Conservation (phyloP, 108 stramenopile genomes). For the Discostella pseudostelligera region DNA sequence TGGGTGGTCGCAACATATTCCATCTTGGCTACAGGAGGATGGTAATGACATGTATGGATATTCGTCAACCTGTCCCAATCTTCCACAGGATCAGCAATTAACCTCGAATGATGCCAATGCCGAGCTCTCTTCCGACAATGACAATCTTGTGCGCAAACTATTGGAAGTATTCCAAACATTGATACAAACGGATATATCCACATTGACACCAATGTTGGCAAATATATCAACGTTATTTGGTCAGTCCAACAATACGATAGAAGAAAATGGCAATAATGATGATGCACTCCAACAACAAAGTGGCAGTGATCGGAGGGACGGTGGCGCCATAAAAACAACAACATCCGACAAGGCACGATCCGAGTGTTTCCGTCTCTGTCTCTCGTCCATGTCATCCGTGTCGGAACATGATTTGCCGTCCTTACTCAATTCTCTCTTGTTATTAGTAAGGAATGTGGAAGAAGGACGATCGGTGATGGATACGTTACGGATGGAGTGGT, state of each 20-base stretch:
- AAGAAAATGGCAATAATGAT: neutral
- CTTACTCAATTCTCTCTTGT: constrained; percentile 32
- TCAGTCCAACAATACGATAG: neutral
- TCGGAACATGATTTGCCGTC: constrained; percentile 47
- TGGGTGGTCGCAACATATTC: constrained; percentile 9
- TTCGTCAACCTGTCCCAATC: neutral
- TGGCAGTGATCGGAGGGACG: neutral
- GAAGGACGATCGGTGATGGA: constrained; percentile 29
- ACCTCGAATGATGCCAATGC: neutral
- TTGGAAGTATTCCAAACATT: constrained; percentile 32
- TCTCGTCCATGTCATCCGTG: constrained; percentile 34
- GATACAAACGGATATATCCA: constrained; percentile 33
- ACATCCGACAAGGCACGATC: neutral
- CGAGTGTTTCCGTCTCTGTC: constrained; percentile 33
- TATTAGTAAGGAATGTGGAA: constrained; percentile 21
- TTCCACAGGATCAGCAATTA: neutral
- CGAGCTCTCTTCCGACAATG: too few relatives aligned
- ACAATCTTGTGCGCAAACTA: constrained; percentile 8
- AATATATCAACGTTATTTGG: constrained; percentile 24
- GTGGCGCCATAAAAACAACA: neutral
- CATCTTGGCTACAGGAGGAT: constrained; percentile 17
- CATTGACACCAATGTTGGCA: constrained; percentile 29
- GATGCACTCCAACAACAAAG: neutral
- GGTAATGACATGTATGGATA: neutral
- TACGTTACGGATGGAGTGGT: constrained; percentile 34